Conservation (phyloP, 768 basidiomycete species). For the Termitomyces sp. region DNA sequence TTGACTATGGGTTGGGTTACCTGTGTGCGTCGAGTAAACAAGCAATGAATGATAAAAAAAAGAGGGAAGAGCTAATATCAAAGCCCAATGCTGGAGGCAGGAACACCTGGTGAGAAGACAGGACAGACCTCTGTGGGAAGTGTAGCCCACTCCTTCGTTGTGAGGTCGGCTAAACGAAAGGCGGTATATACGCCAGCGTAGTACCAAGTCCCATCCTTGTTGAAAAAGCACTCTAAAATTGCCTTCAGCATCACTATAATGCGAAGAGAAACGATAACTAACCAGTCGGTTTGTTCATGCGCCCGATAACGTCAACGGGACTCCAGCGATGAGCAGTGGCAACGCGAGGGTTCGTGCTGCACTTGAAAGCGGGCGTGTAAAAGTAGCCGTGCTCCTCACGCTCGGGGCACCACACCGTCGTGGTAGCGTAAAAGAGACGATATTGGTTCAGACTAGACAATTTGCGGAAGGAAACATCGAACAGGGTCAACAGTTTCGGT, state of each 20-base stretch:
- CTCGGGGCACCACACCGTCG: conserved; percentile 78
- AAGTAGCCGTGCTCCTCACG: conserved; percentile 83
- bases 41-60: background rate
- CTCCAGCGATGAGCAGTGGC: conserved; percentile 76
- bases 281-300: conserved; percentile 67
- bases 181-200: conserved; percentile 78
- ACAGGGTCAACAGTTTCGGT: background rate
- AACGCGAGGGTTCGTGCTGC: conserved; percentile 75
- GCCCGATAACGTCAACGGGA: conserved; percentile 57
- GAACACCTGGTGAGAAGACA: background rate
- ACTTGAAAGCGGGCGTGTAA: conserved; percentile 72
- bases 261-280: conserved; percentile 11
- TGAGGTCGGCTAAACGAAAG: conserved; percentile 64
- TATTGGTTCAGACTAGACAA: conserved; percentile 58
- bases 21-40: conserved; percentile 30
- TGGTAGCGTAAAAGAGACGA: conserved; percentile 62
- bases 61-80: conserved; percentile 6
- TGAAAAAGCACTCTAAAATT: conserved; percentile 74
- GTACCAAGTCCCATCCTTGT: conserved; percentile 80
- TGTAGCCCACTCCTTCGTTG: conserved; percentile 65
- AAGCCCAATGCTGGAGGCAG: background rate
- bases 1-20: conserved; percentile 64
- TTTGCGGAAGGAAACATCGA: background rate
- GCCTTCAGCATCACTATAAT: background rate
- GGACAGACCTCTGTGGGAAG: conserved; percentile 59